These are phyloP conservation scores for Xylaria longipes DNA, from an alignment of 495 filamentous ascomycete genomes.

Conservation along the genomic window DNA sequence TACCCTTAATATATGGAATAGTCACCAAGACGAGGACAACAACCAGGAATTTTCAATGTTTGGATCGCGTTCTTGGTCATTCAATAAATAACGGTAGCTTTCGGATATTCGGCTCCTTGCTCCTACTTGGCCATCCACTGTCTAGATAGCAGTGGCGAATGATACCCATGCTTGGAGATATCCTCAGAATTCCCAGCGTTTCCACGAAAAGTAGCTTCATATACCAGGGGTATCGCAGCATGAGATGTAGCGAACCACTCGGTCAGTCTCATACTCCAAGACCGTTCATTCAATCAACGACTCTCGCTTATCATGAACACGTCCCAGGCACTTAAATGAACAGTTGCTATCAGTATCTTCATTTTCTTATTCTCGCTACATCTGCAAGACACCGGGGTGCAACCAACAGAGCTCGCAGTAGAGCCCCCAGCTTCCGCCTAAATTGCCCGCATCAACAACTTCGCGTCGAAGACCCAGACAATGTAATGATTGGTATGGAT, in stretches of 20 bases:
- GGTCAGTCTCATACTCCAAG: background rate
- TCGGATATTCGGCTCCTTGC: constrained; percentile 9
- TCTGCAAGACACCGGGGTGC: background rate
- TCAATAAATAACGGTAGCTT: constrained; percentile 6
- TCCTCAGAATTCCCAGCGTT: background rate
- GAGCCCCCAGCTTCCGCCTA: constrained; percentile 21
- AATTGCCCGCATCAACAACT: constrained; percentile 17
- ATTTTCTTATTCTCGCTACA: background rate
- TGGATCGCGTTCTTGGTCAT: background rate
- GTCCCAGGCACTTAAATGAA: background rate
- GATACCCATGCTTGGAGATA: background rate
- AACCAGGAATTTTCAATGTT: background rate
- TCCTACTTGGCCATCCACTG: background rate
- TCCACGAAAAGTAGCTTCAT: no score
- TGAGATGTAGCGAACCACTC: background rate
- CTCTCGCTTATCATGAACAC: background rate
- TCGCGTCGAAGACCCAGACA: background rate
- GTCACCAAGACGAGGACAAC: background rate
- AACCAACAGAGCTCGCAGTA: background rate
- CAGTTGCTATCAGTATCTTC: background rate
- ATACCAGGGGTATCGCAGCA: background rate
- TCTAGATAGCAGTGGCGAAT: background rate
- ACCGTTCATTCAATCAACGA: background rate
- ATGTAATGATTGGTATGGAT: constrained; percentile 22
- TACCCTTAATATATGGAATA: background rate